Evolutionary conservation across 2,329 filamentous ascomycete species (phyloP).

Genomic region (Ophiostoma piceae): DNA sequence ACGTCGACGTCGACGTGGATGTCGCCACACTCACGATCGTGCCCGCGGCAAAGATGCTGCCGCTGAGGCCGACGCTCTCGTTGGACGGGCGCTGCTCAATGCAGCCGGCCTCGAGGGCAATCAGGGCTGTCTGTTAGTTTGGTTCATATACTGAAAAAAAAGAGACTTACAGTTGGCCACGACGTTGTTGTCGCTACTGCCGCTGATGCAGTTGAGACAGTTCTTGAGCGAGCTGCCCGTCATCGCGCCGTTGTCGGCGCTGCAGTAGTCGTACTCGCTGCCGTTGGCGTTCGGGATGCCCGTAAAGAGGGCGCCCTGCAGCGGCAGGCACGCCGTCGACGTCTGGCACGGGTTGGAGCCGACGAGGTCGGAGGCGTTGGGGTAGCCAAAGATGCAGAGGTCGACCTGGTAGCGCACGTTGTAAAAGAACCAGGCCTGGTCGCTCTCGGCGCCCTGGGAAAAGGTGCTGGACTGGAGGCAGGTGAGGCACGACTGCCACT

Average conservation of each 20-base stretch:
- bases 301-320: conserved; percentile 39
- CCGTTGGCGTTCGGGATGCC: conserved; percentile 36
- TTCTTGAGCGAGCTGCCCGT: conserved; percentile 34
- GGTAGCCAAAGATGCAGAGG: conserved; percentile 50
- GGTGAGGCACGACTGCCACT: conserved; percentile 46
- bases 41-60: conserved; percentile 30
- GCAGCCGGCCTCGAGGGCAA: conserved; percentile 50
- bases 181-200: conserved; percentile 40
- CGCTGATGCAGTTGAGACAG: conserved; percentile 45
- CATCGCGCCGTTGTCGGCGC: conserved; percentile 38
- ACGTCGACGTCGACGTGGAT: conserved; percentile 36
- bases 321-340: conserved; percentile 45
- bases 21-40: conserved; percentile 35
- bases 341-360: conserved; percentile 48
- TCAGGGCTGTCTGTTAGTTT: conserved; percentile 34
- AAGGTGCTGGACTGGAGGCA: conserved; percentile 51
- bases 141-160: conserved; percentile 25
- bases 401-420: conserved; percentile 50
- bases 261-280: conserved; percentile 46
- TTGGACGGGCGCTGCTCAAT: conserved; percentile 40
- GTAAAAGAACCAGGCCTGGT: conserved; percentile 54
- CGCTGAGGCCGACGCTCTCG: conserved; percentile 32
- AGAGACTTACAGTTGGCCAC: conserved; percentile 47
- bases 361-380: conserved; percentile 42
- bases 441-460: conserved; percentile 44